Conservation (phyloP, 176 grass and related monocot species). For the Ensete glaucum region DNA sequence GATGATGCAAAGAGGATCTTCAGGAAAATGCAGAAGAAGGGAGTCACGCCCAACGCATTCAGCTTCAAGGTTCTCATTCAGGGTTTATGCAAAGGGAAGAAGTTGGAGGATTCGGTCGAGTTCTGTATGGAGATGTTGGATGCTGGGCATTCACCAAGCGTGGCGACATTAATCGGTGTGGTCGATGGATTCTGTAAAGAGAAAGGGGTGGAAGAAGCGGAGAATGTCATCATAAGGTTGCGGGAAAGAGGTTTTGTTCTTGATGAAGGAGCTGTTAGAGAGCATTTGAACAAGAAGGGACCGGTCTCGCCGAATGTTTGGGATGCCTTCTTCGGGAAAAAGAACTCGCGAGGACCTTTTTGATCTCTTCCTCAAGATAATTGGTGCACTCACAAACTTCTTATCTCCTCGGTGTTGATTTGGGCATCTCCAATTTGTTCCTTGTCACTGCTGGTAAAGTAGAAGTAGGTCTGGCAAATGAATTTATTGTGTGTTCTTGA, state of each 20-base stretch:
- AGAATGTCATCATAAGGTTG: constrained; percentile 57
- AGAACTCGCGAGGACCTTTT: constrained; percentile 30
- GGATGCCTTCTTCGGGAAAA: constrained; percentile 80
- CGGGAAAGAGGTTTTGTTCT: constrained; percentile 65
- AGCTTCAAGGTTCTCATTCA: constrained; percentile 9
- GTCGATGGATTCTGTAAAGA: constrained; percentile 53
- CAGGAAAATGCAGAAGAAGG: constrained; percentile 34
- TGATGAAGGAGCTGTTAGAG: constrained; percentile 80
- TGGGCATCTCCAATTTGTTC: background rate
- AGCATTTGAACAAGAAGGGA: constrained; percentile 92
- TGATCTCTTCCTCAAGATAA: constrained; percentile 21
- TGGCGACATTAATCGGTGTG: constrained; percentile 35
- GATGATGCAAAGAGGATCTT: constrained; percentile 78
- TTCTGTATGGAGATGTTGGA: constrained; percentile 5
- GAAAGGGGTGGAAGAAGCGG: constrained; percentile 48
- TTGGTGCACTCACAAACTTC: constrained; percentile 1
- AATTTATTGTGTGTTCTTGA: too few relatives aligned
- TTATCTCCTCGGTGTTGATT: background rate
- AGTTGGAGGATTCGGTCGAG: background rate
- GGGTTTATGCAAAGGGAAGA: constrained; percentile 12
- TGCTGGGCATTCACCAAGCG: background rate
- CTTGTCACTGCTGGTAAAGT: background rate
- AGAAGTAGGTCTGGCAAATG: background rate
- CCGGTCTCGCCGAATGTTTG: constrained; percentile 61
- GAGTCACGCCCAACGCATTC: background rate